phyloP scores from a whole-genome alignment of 108 stramenopile genomes.

The Cylindrotheca closterium region DNA sequence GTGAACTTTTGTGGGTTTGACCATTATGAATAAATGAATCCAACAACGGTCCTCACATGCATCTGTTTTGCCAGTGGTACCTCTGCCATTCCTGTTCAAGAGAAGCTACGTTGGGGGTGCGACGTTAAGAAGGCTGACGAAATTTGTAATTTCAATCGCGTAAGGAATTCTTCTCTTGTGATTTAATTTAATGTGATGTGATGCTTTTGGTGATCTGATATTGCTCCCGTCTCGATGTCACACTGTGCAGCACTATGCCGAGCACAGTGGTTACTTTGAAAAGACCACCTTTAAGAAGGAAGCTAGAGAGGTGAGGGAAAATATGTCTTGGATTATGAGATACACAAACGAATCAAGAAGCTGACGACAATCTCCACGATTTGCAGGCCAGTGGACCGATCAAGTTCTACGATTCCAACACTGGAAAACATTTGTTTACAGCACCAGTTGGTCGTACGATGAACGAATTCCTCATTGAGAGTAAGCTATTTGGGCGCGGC shows the following conservation, averaged over 20 bases:
- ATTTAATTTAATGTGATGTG: no score
- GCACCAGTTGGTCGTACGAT: constrained; percentile 74
- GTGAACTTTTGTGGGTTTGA: constrained; percentile 37
- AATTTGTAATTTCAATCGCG: constrained; percentile 85
- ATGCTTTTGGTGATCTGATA: no score
- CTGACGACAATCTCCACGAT: no score
- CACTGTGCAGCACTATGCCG: constrained; percentile 60
- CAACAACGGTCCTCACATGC: not conserved
- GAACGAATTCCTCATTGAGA: constrained; percentile 75
- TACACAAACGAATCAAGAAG: no score
- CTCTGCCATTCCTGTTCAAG: constrained; percentile 54
- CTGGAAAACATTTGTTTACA: constrained; percentile 76
- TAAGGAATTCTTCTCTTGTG: no score
- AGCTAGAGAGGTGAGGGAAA: constrained; percentile 14
- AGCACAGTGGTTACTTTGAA: constrained; percentile 44
- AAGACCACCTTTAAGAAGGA: constrained; percentile 54
- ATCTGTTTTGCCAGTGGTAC: not conserved
- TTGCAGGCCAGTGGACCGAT: constrained; percentile 32
- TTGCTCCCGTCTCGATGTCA: not conserved
- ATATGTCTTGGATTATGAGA: no score
- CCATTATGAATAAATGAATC: not conserved
- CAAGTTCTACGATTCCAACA: constrained; percentile 86
- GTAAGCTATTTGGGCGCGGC: no score
- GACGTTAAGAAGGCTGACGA: constrained; percentile 74
- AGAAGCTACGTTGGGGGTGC: constrained; percentile 78